Evolutionary conservation across 441 rosid species (phyloP), one percentile per base, ranked within the genome.

Genomic region (Eutrema salsugineum): DNA sequence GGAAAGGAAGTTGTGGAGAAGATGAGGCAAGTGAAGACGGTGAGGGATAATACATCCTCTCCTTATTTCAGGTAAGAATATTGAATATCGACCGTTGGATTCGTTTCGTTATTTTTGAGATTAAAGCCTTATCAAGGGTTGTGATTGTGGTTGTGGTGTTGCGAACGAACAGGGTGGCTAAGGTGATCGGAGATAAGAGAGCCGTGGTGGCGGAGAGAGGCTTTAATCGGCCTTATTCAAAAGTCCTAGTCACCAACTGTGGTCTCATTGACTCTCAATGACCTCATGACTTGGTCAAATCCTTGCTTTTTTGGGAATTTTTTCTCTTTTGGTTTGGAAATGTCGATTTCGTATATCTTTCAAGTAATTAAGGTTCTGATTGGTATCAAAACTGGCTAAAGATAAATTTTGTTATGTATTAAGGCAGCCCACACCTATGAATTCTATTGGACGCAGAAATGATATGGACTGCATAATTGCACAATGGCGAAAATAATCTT

Each of bases 141-240:
- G 32, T 2, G 66, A 67, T 63, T 36, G 33, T 57, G 22, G 4
- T 32, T 8, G 54, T 28, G 17, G 40, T 62, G 39, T 35, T 59
- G 74, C 8, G 17, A 24, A 24, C 27, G 3, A 15, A 58, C 84
- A 94, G 97, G 80, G 95, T 86, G 68, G 97, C 99, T 35, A 87
- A 88, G 79, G 82, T 90, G 64, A 81, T 91, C 16, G 96, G 99
- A 43, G 98, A 91, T 67, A 89, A 88, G 78, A 83, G 96, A 75
- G 97, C 97, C 14, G 93, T 86, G 11, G 98, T 91, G 5, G 97
- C 96, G 33, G 98, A 88, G 73, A 86, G 93, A 73, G 96, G 94
- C 28, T 93, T 93, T 78, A 91, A 91, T 72, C 86, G 96, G 59
- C 97, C 97, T 22, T 94, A 91, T 82, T 81, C 93, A 1, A 91